A percentile compares a stretch with the other conserved stretches of the same genome.
Evolutionary conservation across 805 yeast species (phyloP).

Genomic region (Metschnikowia sp.): DNA sequence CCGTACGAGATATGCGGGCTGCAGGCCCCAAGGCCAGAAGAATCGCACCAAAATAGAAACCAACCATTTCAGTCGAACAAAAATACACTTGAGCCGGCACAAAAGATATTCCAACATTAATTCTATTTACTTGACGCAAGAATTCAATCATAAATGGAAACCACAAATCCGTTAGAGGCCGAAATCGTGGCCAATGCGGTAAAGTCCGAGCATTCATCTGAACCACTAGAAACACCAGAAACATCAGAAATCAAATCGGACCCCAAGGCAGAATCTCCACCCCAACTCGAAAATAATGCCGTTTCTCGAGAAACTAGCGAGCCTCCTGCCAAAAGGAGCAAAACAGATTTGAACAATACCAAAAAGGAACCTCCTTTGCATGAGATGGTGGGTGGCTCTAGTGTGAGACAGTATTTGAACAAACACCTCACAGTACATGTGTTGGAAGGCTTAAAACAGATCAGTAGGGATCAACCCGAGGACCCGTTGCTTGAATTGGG

Average conservation of each 20-base stretch:
- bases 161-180: constrained; percentile 1
- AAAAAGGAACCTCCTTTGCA: constrained; percentile 32
- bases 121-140: no score
- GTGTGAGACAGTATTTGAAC: constrained; percentile 66
- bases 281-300: background rate
- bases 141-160: background rate
- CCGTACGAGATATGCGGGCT: no score
- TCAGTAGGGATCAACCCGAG: constrained; percentile 50
- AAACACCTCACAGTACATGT: constrained; percentile 59
- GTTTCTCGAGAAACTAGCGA: constrained; percentile 5
- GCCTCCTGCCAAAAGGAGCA: constrained; percentile 5
- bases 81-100: no score
- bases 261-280: background rate
- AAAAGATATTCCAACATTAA: no score
- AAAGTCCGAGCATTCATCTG: constrained; percentile 2
- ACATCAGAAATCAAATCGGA: background rate
- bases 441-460: constrained; percentile 57
- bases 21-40: no score
- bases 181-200: constrained; percentile 6
- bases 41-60: no score
- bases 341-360: background rate
- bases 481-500: constrained; percentile 55
- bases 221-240: background rate
- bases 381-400: constrained; percentile 66
- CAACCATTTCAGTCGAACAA: no score